Evolutionary conservation across 2,329 filamentous ascomycete species (phyloP).

Genomic region (Aspergillus aculeatus): DNA sequence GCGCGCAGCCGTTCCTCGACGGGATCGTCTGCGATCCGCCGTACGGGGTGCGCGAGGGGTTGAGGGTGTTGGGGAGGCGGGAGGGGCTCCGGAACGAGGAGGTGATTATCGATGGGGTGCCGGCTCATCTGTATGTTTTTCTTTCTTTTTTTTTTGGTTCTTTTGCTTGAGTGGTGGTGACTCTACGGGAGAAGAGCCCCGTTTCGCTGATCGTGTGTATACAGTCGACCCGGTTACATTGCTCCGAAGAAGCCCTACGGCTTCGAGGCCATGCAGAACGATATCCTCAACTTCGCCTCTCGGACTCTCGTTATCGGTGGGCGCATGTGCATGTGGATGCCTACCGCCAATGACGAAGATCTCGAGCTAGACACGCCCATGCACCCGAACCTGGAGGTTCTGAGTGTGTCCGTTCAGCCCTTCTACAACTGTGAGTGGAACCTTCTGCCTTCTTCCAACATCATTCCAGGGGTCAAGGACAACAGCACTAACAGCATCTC

Average conservation of each 20-base stretch:
- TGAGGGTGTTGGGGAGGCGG: slow-evolving; percentile 79
- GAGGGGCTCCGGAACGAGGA: slow-evolving; percentile 55
- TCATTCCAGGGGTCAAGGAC: not conserved
- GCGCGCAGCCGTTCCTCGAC: slow-evolving; percentile 65
- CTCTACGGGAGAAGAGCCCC: not conserved
- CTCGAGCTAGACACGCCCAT: slow-evolving; percentile 73
- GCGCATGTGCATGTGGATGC: slow-evolving; percentile 94
- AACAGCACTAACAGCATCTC: not conserved
- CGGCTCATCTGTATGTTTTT: slow-evolving; percentile 63
- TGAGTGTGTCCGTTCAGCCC: slow-evolving; percentile 75
- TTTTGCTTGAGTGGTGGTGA: not conserved
- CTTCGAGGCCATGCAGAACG: slow-evolving; percentile 84
- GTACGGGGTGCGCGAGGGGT: slow-evolving; percentile 88
- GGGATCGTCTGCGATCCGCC: slow-evolving; percentile 94
- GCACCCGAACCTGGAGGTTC: slow-evolving; percentile 71
- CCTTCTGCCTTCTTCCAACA: not conserved
- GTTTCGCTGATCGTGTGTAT: not conserved
- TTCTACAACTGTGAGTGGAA: slow-evolving; percentile 77
- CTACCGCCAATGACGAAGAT: slow-evolving; percentile 77
- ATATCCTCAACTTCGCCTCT: slow-evolving; percentile 80
- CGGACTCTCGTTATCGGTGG: slow-evolving; percentile 74
- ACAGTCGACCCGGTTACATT: slow-evolving; percentile 65
- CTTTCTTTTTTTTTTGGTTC: not conserved
- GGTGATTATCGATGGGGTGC: slow-evolving; percentile 67
- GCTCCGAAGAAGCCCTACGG: slow-evolving; percentile 90